These are phyloP conservation scores for Papilionanthe hybrid DNA, from an alignment of 116 monocot genomes.

Conservation along the genomic window DNA sequence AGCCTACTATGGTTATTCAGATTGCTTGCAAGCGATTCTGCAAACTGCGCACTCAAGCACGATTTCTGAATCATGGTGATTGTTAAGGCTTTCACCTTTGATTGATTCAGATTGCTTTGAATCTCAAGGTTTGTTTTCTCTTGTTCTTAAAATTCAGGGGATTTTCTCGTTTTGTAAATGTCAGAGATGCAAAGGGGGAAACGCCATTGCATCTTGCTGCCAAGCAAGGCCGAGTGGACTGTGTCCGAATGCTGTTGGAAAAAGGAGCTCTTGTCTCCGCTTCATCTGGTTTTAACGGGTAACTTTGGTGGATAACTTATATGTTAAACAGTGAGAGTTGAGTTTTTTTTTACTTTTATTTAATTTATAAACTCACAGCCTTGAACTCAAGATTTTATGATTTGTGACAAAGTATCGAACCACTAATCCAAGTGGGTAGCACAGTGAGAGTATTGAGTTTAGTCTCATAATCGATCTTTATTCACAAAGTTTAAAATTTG, in stretches of 20 bases:
- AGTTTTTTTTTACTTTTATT: not conserved
- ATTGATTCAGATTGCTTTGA: not conserved
- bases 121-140: not conserved
- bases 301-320: not conserved
- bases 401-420: too few species aligned
- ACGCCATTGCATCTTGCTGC: constrained; percentile 80
- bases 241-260: constrained; percentile 51
- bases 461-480: not conserved
- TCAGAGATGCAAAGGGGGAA: constrained; percentile 63
- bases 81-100: not conserved
- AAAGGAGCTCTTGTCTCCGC: constrained; percentile 63
- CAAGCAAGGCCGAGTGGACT: constrained; percentile 38
- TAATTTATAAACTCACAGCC: too few species aligned
- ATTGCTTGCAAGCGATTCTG: constrained; percentile 68
- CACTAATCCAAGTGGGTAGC: too few species aligned
- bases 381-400: too few species aligned
- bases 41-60: constrained; percentile 45
- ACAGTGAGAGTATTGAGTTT: not conserved
- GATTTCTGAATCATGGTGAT: constrained; percentile 68
- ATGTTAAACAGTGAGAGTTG: not conserved
- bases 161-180: constrained; percentile 69
- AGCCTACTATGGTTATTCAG: constrained; percentile 64
- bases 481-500: too few species aligned
- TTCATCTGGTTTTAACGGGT: constrained; percentile 52
- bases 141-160: constrained; percentile 39